A percentile compares a stretch with the other conserved stretches of the same genome.
Conservation (phyloP, 176 grass and related monocot species). For the Echinochloa phyllopogon region DNA sequence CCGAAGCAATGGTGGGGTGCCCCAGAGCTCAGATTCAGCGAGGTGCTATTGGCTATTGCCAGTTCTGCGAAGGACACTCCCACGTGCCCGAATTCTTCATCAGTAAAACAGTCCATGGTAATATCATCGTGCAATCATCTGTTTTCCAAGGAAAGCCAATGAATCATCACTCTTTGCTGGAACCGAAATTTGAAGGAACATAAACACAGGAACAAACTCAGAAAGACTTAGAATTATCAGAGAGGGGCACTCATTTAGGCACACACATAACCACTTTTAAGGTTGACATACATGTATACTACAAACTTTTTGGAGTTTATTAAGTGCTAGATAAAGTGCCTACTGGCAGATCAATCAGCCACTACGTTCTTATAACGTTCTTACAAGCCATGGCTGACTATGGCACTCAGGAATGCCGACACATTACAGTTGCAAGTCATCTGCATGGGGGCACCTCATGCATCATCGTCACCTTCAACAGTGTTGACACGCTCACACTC, state of each 20-base stretch:
- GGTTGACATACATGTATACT: slow-evolving; percentile 19
- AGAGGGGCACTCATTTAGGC: background rate
- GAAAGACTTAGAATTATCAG: background rate
- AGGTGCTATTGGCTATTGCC: too few relatives aligned
- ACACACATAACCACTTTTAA: background rate
- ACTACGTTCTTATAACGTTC: slow-evolving; percentile 8
- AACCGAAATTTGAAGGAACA: background rate
- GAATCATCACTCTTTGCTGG: too few relatives aligned
- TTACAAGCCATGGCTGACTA: slow-evolving; percentile 31
- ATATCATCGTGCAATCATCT: too few relatives aligned
- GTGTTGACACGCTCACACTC: slow-evolving; percentile 78
- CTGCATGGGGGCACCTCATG: background rate
- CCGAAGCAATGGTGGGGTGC: too few relatives aligned
- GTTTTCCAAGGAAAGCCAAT: too few relatives aligned
- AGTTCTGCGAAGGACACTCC: too few relatives aligned
- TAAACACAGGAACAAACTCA: background rate
- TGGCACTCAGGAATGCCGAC: slow-evolving; percentile 22
- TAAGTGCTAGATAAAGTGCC: slow-evolving; percentile 28
- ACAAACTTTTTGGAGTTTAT: slow-evolving; percentile 10
- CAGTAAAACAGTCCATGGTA: too few relatives aligned
- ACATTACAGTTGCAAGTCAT: background rate
- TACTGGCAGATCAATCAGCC: slow-evolving; percentile 22
- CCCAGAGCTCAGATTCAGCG: too few relatives aligned
- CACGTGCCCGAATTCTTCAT: too few relatives aligned
- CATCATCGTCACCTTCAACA: slow-evolving; percentile 68